phyloP scores from a whole-genome alignment of 192 early-diverging fungal genomes.

The Coemansia sp. region DNA sequence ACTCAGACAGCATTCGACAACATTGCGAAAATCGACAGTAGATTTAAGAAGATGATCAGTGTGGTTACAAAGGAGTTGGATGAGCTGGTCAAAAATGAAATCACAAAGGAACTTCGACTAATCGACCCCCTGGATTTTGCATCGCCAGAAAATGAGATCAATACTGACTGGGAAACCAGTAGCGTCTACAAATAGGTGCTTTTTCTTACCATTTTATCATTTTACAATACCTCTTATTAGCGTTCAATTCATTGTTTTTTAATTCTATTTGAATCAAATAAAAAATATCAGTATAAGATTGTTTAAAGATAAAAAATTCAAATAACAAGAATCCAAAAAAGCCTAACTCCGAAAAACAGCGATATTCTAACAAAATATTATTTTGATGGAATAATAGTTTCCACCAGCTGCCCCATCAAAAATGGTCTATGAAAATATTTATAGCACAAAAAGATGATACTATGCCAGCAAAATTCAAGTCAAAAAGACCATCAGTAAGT shows the following conservation, averaged over 20 bases:
- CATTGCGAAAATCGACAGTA: conserved; percentile 64
- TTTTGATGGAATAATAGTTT: too few species aligned
- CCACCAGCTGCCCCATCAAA: too few species aligned
- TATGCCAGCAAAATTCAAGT: conserved; percentile 4
- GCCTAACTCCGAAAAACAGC: too few species aligned
- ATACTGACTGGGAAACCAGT: conserved; percentile 50
- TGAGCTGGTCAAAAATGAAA: conserved; percentile 58
- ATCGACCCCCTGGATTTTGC: conserved; percentile 61
- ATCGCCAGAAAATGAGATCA: conserved; percentile 47
- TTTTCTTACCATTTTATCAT: background rate
- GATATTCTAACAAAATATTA: too few species aligned
- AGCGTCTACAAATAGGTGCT: conserved; percentile 41
- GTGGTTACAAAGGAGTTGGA: conserved; percentile 68
- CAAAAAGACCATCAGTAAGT: conserved; percentile 1
- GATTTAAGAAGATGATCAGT: conserved; percentile 66
- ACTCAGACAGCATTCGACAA: conserved; percentile 60
- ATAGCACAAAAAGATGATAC: background rate
- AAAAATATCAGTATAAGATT: background rate
- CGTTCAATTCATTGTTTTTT: too few species aligned
- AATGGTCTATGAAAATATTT: too few species aligned
- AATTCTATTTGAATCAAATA: background rate
- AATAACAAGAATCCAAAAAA: too few species aligned
- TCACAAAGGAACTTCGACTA: conserved; percentile 61
- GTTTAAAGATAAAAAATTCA: too few species aligned
- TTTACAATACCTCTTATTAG: too few species aligned